Evolutionary conservation across 192 early-diverging fungal genomes (phyloP).

Genomic region (Rhizoclosmatium sp.): DNA sequence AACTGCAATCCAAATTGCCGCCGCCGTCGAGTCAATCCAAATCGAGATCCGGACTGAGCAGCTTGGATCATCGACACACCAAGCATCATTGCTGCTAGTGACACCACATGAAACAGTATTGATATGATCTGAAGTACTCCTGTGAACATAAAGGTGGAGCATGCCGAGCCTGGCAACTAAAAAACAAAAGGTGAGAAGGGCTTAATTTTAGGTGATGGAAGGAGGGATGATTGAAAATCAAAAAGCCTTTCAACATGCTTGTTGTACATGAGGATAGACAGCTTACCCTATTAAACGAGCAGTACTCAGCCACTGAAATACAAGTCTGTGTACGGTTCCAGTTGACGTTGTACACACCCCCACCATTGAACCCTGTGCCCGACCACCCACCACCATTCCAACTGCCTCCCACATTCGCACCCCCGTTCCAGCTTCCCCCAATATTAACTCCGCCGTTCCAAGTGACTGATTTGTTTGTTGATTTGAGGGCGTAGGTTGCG

Average conservation of each 20-base stretch:
- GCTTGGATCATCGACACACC: slow-evolving; percentile 6
- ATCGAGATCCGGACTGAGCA: not conserved
- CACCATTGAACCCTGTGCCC: not conserved
- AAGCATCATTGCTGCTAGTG: slow-evolving; percentile 6
- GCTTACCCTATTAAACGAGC: not conserved
- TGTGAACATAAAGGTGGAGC: not conserved
- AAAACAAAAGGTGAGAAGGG: not conserved
- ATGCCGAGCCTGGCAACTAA: not conserved
- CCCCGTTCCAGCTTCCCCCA: no score
- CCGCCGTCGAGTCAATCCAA: not conserved
- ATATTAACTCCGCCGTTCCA: not conserved
- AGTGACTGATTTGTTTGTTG: not conserved
- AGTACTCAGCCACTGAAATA: not conserved
- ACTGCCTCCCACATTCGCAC: not conserved
- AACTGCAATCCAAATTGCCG: not conserved
- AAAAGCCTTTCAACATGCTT: no score
- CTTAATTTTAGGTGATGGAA: not conserved
- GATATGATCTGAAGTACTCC: not conserved
- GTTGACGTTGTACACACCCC: not conserved
- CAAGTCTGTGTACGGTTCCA: not conserved
- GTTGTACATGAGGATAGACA: not conserved
- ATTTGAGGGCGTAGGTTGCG: not conserved
- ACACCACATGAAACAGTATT: not conserved
- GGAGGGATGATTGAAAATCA: no score
- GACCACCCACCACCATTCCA: not conserved